Evolutionary conservation across 208 protist genomes (phyloP).

Genomic region (Trypanosoma cruzi): DNA sequence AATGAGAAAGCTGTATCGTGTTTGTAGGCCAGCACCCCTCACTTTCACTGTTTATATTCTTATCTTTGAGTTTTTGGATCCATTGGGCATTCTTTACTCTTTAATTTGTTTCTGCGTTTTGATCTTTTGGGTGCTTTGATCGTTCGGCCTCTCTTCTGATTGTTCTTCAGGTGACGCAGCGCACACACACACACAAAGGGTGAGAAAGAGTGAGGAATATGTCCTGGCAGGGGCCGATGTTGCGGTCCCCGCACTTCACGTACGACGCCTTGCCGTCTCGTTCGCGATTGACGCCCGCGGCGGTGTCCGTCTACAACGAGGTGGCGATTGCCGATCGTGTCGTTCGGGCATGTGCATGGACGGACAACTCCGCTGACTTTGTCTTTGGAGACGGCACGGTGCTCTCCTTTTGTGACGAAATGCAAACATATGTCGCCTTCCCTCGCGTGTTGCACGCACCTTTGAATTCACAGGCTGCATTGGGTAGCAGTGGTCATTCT

Average conservation of each 20-base stretch:
- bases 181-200: no score
- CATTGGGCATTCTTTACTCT: no score
- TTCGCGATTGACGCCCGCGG: not conserved
- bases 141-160: not conserved
- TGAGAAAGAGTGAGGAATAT: no score
- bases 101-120: not conserved
- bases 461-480: not conserved
- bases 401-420: constrained; percentile 76
- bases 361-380: constrained; percentile 72
- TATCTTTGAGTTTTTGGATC: not conserved
- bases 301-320: constrained; percentile 26
- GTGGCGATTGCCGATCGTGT: constrained; percentile 45
- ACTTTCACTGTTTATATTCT: not conserved
- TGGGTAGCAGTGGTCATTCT: not conserved
- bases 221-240: not conserved
- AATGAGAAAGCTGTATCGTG: not conserved
- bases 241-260: constrained; percentile 16
- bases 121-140: not conserved
- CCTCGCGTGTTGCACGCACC: not conserved
- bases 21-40: not conserved
- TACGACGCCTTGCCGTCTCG: not conserved
- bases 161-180: not conserved
- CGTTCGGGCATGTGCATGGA: constrained; percentile 62
- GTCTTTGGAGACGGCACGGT: constrained; percentile 85
- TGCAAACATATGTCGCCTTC: constrained; percentile 86